These are phyloP conservation scores for Globisporangium middletonii DNA, from an alignment of 352 stramenopile genomes.

Conservation along the genomic window DNA sequence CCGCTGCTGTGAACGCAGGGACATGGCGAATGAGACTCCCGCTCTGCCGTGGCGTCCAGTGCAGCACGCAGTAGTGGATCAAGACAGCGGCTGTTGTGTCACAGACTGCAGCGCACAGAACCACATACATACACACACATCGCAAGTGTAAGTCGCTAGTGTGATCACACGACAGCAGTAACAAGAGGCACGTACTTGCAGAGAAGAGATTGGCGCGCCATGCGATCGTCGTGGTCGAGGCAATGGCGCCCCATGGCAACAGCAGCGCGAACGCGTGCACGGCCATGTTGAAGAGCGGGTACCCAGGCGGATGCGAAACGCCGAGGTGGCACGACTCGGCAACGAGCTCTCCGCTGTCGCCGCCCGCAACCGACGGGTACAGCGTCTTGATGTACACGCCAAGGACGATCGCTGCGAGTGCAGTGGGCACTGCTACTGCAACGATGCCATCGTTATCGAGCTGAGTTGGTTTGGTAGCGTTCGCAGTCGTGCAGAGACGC, in stretches of 20 bases:
- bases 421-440: background rate
- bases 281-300: constrained; percentile 92
- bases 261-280: constrained; percentile 58
- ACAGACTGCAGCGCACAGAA: constrained; percentile 29
- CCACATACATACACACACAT: constrained; percentile 2
- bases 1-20: constrained; percentile 46
- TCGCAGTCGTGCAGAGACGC: too few species aligned
- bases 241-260: constrained; percentile 20
- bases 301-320: constrained; percentile 91
- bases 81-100: constrained; percentile 42
- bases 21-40: constrained; percentile 12
- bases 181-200: constrained; percentile 31
- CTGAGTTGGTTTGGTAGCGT: too few species aligned
- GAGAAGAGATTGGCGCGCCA: constrained; percentile 89
- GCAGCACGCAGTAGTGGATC: constrained; percentile 52
- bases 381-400: constrained; percentile 72
- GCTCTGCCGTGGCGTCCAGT: constrained; percentile 22
- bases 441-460: background rate
- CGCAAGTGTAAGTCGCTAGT: background rate
- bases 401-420: constrained; percentile 24
- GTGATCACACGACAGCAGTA: background rate
- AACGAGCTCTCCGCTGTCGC: constrained; percentile 91
- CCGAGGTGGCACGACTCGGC: constrained; percentile 92
- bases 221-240: constrained; percentile 25
- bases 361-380: constrained; percentile 84